A percentile compares a stretch with the other conserved stretches of the same genome.
These are phyloP conservation scores for Clavariopsis aquatica DNA, from an alignment of 495 filamentous ascomycete species.

Conservation along the genomic window DNA sequence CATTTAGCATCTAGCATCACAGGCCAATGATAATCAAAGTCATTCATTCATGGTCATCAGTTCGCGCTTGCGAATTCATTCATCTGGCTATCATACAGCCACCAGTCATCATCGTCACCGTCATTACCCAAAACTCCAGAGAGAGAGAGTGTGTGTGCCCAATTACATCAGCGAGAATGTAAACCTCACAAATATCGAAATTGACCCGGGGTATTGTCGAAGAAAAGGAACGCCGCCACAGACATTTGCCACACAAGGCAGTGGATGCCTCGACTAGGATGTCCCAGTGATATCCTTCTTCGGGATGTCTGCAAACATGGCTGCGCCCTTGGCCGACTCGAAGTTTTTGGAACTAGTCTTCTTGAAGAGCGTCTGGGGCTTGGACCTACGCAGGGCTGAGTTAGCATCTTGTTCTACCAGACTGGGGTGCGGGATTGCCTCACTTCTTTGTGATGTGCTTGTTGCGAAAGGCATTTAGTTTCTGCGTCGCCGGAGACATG, in stretches of 20 bases:
- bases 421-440: not conserved
- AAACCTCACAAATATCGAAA: not conserved
- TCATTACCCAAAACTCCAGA: constrained; percentile 13
- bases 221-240: constrained; percentile 5
- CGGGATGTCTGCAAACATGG: constrained; percentile 37
- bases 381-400: constrained; percentile 17
- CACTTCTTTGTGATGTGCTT: constrained; percentile 68
- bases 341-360: constrained; percentile 39
- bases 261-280: not conserved
- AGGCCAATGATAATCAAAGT: not conserved
- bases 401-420: not conserved
- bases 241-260: not conserved
- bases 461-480: constrained; percentile 78
- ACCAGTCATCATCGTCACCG: constrained; percentile 11
- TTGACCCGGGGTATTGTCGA: constrained; percentile 4
- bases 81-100: constrained; percentile 14
- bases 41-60: not conserved
- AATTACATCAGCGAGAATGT: not conserved
- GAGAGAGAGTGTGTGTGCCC: constrained; percentile 5
- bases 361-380: constrained; percentile 40
- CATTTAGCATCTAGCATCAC: not conserved
- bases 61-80: not conserved
- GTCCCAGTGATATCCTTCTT: constrained; percentile 13
- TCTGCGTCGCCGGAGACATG: constrained; percentile 91
- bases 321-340: constrained; percentile 30